Evolutionary conservation across 768 basidiomycete species (phyloP).

Genomic region (Rhodocollybia butyracea): DNA sequence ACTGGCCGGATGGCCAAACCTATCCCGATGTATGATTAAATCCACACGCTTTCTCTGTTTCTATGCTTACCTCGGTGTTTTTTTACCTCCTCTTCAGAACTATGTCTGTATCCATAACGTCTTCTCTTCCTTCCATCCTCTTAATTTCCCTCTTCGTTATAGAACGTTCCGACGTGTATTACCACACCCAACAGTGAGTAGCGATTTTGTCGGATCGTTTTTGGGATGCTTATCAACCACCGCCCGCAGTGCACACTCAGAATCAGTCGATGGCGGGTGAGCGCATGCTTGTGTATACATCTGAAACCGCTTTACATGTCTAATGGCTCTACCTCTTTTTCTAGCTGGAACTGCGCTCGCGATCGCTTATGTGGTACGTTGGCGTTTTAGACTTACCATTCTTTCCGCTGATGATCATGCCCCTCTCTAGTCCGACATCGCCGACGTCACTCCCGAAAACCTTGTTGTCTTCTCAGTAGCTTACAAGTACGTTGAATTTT

Average conservation of each 20-base stretch:
- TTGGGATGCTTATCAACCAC: not conserved
- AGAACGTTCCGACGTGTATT: conserved; percentile 42
- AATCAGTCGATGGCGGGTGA: conserved; percentile 48
- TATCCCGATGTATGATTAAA: too few relatives aligned
- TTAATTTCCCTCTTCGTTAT: conserved; percentile 1
- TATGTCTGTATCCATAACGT: conserved; percentile 43
- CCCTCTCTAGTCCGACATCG: conserved; percentile 40
- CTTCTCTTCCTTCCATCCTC: not conserved
- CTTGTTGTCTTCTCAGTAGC: conserved; percentile 50
- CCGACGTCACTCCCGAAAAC: conserved; percentile 42
- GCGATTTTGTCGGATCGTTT: not conserved
- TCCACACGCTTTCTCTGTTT: too few relatives aligned
- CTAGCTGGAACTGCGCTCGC: conserved; percentile 55
- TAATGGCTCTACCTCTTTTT: too few relatives aligned
- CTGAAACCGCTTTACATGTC: too few relatives aligned
- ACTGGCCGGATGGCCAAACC: conserved; percentile 43
- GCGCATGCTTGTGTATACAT: too few relatives aligned
- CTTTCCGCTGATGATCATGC: not conserved
- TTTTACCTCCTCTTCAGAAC: too few relatives aligned
- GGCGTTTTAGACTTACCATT: not conserved
- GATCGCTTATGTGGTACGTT: conserved; percentile 45
- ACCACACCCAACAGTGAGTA: conserved; percentile 45
- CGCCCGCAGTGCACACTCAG: conserved; percentile 55
- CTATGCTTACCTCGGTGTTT: too few relatives aligned
- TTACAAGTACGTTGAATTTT: conserved; percentile 35